phyloP scores from a whole-genome alignment of 2,329 filamentous ascomycete genomes.

The Fusarium continuum region DNA sequence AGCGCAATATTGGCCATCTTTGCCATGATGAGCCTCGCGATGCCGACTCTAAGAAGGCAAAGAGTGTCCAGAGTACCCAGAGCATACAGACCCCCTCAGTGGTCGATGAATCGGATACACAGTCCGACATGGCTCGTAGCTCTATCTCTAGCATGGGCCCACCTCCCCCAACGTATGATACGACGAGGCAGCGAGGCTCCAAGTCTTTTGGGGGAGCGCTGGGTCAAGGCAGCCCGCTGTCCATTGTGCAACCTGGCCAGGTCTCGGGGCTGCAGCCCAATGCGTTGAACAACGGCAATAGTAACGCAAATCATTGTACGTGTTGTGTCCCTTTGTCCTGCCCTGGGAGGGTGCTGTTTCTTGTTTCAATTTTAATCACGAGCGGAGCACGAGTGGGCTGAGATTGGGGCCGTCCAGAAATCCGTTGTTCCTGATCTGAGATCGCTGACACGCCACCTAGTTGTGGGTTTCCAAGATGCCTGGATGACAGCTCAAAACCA shows the following conservation, averaged over 20 bases:
- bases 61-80: conserved; percentile 60
- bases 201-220: conserved; percentile 57
- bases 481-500: conserved; percentile 79
- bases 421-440: conserved; percentile 37
- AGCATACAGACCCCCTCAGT: conserved; percentile 58
- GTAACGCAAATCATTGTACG: conserved; percentile 80
- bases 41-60: conserved; percentile 79
- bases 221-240: conserved; percentile 63
- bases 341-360: conserved; percentile 29
- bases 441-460: conserved; percentile 57
- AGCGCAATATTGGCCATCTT: conserved; percentile 97
- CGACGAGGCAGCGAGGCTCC: conserved; percentile 48
- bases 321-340: conserved; percentile 47
- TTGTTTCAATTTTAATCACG: conserved; percentile 39
- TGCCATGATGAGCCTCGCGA: conserved; percentile 98
- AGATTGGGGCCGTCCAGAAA: conserved; percentile 29
- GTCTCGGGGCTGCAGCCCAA: conserved; percentile 73
- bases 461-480: conserved; percentile 81
- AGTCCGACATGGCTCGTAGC: conserved; percentile 60
- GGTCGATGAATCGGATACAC: conserved; percentile 68
- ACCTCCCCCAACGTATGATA: conserved; percentile 57
- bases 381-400: conserved; percentile 39
- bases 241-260: conserved; percentile 76
- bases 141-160: conserved; percentile 66
- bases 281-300: conserved; percentile 61